Conservation (phyloP, 768 basidiomycete genomes). For the Trametes punicea region DNA sequence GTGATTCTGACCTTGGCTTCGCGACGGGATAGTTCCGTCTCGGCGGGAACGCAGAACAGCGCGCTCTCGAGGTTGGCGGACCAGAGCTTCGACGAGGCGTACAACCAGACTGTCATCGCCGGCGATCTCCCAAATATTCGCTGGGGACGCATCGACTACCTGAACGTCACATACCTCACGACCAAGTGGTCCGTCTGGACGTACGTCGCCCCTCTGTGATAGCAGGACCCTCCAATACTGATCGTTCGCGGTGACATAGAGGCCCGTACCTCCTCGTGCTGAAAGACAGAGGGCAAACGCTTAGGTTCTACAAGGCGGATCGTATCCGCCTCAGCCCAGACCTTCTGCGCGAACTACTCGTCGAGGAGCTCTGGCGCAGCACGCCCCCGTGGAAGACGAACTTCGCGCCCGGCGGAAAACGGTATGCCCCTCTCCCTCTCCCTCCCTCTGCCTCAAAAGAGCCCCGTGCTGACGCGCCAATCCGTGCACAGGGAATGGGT, state of each 20-base stretch:
- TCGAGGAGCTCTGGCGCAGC: constrained; percentile 56
- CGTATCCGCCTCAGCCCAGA: constrained; percentile 59
- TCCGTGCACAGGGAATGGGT: constrained; percentile 55
- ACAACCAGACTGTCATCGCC: constrained; percentile 55
- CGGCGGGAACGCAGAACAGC: constrained; percentile 50
- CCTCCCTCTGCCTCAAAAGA: background rate
- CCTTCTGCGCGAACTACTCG: constrained; percentile 62
- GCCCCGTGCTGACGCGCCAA: background rate
- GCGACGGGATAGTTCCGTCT: constrained; percentile 48
- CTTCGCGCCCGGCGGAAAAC: constrained; percentile 74
- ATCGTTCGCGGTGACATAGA: constrained; percentile 36
- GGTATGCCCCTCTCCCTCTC: constrained; percentile 40
- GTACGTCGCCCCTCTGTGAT: constrained; percentile 42
- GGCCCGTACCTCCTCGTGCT: constrained; percentile 74
- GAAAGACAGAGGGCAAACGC: constrained; percentile 65
- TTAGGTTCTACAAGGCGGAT: constrained; percentile 77
- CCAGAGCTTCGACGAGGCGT: constrained; percentile 70
- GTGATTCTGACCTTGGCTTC: background rate
- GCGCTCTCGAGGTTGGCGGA: constrained; percentile 71
- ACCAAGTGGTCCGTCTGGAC: constrained; percentile 86
- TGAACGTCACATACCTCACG: constrained; percentile 78
- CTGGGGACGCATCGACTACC: constrained; percentile 86
- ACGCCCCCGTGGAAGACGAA: constrained; percentile 65
- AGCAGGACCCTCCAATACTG: background rate
- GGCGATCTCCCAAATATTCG: constrained; percentile 68